A percentile compares a stretch with the other conserved stretches of the same genome.
Evolutionary conservation across 2,329 filamentous ascomycete genomes (phyloP).

Genomic region (Fusarium gaditjirri): DNA sequence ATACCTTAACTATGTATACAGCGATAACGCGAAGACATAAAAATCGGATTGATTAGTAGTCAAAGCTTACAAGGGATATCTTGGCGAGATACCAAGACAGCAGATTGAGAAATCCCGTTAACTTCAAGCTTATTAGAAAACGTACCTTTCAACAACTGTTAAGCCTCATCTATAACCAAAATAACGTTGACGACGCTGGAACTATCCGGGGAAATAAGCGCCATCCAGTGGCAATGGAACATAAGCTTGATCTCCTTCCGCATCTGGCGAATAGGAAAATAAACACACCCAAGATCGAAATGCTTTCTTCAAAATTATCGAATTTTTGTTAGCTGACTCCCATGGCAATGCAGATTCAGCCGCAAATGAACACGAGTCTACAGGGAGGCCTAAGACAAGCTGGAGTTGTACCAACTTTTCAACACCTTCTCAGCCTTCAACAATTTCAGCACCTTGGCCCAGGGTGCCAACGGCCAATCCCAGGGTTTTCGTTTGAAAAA

Average conservation of each 20-base stretch:
- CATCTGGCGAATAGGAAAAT: no score
- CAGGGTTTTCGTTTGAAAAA: neutral
- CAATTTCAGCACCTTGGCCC: neutral
- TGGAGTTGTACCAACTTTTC: neutral
- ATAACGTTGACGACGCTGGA: no score
- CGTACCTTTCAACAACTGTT: no score
- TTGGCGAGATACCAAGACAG: no score
- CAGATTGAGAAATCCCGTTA: fast-evolving
- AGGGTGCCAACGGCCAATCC: neutral
- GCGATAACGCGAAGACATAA: neutral
- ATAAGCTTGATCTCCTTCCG: neutral
- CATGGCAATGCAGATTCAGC: neutral
- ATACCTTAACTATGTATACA: neutral
- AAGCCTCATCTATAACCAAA: no score
- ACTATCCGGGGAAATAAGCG: no score
- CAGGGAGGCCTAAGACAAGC: neutral
- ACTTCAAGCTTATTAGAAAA: no score
- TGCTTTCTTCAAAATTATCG: no score
- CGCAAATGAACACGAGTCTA: neutral
- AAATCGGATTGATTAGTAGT: neutral
- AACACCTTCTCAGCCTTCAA: neutral
- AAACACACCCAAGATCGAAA: no score
- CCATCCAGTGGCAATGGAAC: fast-evolving
- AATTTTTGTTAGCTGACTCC: no score
- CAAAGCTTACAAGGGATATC: neutral